These are phyloP conservation scores for Novakomyces olei DNA, from an alignment of 805 yeast species.

Conservation along the genomic window DNA sequence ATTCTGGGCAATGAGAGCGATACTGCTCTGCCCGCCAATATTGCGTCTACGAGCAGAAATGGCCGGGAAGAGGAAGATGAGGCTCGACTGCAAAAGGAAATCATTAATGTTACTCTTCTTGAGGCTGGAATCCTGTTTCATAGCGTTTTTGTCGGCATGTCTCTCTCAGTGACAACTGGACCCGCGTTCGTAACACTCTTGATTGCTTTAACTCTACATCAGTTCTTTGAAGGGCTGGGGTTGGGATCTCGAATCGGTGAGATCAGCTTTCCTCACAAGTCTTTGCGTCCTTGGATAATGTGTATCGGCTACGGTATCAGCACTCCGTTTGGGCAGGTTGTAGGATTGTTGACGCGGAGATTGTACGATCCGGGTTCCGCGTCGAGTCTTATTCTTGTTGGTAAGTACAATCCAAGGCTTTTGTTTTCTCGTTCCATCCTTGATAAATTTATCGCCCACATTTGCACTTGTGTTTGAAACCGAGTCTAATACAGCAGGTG, in stretches of 20 bases:
- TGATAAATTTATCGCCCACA: no score
- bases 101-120: no score
- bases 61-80: no score
- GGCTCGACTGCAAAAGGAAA: no score
- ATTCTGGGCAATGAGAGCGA: no score
- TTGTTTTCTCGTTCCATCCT: no score
- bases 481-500: constrained; percentile 39
- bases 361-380: constrained; percentile 23
- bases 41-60: no score
- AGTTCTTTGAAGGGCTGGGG: constrained; percentile 61
- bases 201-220: constrained; percentile 32
- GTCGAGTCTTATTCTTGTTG: no score
- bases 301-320: constrained; percentile 32
- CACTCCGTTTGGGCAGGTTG: constrained; percentile 52
- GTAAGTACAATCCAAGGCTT: no score
- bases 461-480: constrained; percentile 13
- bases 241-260: constrained; percentile 47
- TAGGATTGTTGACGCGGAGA: constrained; percentile 47
- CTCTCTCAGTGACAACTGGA: constrained; percentile 53
- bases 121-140: constrained; percentile 72
- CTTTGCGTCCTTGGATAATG: constrained; percentile 31
- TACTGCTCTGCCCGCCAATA: no score
- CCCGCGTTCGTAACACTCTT: constrained; percentile 51
- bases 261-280: constrained; percentile 25
- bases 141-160: constrained; percentile 59